These are phyloP conservation scores for Stemphylium beticola DNA, from an alignment of 2,329 filamentous ascomycete genomes.

Conservation along the genomic window DNA sequence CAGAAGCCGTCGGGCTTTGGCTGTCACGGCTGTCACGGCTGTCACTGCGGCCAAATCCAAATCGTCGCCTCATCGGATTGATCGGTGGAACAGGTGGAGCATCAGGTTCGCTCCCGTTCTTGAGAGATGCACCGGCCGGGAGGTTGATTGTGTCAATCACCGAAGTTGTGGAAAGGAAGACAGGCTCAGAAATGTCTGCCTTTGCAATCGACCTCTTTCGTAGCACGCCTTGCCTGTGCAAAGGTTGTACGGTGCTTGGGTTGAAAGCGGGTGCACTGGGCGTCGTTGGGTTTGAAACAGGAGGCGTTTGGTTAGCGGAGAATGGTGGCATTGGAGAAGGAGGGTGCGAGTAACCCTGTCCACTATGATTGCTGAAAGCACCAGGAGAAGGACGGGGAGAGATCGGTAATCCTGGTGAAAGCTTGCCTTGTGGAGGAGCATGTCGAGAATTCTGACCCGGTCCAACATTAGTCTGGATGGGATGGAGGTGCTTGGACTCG, in stretches of 20 bases:
- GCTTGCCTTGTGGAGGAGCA: conserved; percentile 30
- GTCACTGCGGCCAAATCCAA: conserved; percentile 48
- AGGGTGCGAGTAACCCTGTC: conserved; percentile 45
- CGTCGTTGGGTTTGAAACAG: conserved; percentile 55
- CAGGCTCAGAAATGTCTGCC: conserved; percentile 67
- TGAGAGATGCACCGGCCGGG: conserved; percentile 61
- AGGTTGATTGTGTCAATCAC: conserved; percentile 65
- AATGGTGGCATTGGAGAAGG: conserved; percentile 57
- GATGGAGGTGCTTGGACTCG: conserved; percentile 47
- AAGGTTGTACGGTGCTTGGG: conserved; percentile 35
- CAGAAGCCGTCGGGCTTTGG: conserved; percentile 31
- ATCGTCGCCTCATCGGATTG: conserved; percentile 64
- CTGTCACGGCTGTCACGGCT: conserved; percentile 49
- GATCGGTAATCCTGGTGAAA: conserved; percentile 42
- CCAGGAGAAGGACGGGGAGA: conserved; percentile 48
- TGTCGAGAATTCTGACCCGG: conserved; percentile 32
- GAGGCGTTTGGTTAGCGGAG: conserved; percentile 61
- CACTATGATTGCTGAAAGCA: conserved; percentile 42
- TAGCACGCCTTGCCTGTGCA: conserved; percentile 35
- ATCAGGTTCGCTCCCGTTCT: conserved; percentile 54
- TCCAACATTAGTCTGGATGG: conserved; percentile 41
- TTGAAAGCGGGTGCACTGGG: conserved; percentile 48
- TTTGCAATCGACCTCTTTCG: conserved; percentile 67
- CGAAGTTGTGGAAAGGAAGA: conserved; percentile 61
- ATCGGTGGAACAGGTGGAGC: conserved; percentile 61